A percentile compares a stretch with the other conserved stretches of the same genome.
phyloP scores from a whole-genome alignment of 768 basidiomycete genomes.

The Podaxis rugospora region DNA sequence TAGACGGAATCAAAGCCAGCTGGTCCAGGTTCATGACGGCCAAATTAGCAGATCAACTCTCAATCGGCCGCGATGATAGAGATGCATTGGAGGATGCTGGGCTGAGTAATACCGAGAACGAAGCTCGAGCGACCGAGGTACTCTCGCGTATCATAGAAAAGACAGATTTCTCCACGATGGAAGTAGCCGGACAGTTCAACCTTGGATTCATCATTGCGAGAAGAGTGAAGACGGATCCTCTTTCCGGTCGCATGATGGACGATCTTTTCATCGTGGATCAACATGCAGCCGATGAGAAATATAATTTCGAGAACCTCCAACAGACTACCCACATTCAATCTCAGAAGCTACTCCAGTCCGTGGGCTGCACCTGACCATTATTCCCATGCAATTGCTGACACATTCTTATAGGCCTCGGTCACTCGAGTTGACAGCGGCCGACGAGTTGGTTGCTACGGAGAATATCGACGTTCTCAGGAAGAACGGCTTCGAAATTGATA shows the following conservation, averaged over 20 bases:
- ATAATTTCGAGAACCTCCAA: constrained; percentile 95
- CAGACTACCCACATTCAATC: constrained; percentile 85
- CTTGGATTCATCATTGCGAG: constrained; percentile 89
- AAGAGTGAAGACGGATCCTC: constrained; percentile 32
- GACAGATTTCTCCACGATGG: constrained; percentile 79
- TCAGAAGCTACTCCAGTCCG: constrained; percentile 78
- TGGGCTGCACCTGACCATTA: constrained; percentile 1
- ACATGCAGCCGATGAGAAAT: constrained; percentile 97
- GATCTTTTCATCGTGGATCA: constrained; percentile 97
- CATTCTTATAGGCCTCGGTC: constrained; percentile 55
- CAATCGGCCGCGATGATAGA: constrained; percentile 1
- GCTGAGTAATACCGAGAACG: constrained; percentile 38
- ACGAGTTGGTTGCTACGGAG: constrained; percentile 84
- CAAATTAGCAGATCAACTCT: neutral
- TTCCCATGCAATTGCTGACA: neutral
- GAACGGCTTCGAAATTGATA: constrained; percentile 87
- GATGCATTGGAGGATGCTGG: constrained; percentile 30
- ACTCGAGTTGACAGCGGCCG: constrained; percentile 83
- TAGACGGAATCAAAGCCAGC: constrained; percentile 17
- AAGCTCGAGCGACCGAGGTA: constrained; percentile 54
- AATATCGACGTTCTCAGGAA: constrained; percentile 76
- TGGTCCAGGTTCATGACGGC: constrained; percentile 13
- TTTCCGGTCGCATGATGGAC: constrained; percentile 40
- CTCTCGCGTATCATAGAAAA: constrained; percentile 86
- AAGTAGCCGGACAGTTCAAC: constrained; percentile 92